Percentiles rank a stretch among this genome's conserved stretches.
phyloP scores from a whole-genome alignment of 176 grass and related monocot species.

The Themeda triandra region DNA sequence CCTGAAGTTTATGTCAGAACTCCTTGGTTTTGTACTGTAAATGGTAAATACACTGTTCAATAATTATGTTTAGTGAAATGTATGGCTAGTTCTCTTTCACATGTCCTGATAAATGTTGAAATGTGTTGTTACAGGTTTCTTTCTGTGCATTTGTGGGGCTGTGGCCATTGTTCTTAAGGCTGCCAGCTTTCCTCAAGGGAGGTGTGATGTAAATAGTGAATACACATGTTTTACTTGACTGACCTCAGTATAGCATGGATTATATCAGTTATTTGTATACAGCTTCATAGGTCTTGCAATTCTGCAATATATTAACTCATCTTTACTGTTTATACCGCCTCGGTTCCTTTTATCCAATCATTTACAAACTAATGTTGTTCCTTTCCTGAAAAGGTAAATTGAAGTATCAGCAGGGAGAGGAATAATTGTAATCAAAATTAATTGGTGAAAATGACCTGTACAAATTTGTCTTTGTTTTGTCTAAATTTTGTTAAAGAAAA shows the following conservation, averaged over 20 bases:
- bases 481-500: not conserved
- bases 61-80: not conserved
- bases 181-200: not conserved
- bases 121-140: conserved; percentile 20
- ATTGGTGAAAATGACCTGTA: not conserved
- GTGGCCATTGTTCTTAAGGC: not conserved
- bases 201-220: not conserved
- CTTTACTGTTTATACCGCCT: not conserved
- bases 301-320: not conserved
- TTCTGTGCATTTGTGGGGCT: not conserved
- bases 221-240: not conserved
- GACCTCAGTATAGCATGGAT: not conserved
- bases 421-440: not conserved
- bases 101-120: not conserved
- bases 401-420: not conserved
- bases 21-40: not conserved
- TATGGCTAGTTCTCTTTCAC: not conserved
- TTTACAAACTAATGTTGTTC: not conserved
- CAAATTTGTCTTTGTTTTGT: not conserved
- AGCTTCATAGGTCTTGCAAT: not conserved
- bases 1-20: not conserved
- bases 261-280: conserved; percentile 4
- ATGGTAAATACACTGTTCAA: not conserved
- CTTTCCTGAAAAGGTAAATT: not conserved
- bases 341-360: not conserved